Evolutionary conservation across 169 alveolate genomes (phyloP).

Genomic region (Plasmodium blacklocki): DNA sequence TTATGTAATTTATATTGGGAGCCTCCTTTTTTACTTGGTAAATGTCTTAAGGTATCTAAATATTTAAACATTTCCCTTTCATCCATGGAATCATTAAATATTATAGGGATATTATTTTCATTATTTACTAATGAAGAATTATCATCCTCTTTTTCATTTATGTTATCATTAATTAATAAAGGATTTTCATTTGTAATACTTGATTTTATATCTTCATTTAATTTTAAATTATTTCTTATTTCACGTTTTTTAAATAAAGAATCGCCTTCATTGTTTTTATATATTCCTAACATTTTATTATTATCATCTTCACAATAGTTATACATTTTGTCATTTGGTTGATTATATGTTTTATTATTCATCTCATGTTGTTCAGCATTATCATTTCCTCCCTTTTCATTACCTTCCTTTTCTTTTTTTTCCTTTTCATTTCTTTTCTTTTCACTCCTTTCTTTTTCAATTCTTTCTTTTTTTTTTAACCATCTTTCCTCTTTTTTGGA

Average conservation of each 20-base stretch:
- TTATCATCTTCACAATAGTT: background rate
- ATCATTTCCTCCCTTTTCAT: background rate
- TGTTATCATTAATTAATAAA: background rate
- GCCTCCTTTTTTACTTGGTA: conserved; percentile 75
- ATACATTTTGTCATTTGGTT: background rate
- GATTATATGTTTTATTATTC: background rate
- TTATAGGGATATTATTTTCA: conserved; percentile 20
- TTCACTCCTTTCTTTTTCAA: conserved; percentile 4
- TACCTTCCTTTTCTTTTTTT: background rate
- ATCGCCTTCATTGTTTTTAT: background rate
- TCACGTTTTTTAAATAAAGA: too few relatives aligned
- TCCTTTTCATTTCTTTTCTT: background rate
- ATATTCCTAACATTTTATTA: background rate
- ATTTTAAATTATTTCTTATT: background rate
- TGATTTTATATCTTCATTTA: background rate
- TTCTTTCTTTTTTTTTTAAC: conserved; percentile 23
- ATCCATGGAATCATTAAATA: conserved; percentile 64
- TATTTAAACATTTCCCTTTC: conserved; percentile 73
- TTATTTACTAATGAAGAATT: conserved; percentile 5
- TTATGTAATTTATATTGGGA: conserved; percentile 82
- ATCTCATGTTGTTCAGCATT: background rate
- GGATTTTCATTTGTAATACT: background rate
- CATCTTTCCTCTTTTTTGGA: conserved; percentile 33
- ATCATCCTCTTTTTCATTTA: conserved; percentile 4
- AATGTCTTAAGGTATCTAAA: conserved; percentile 66